Base-by-base conservation (phyloP, 768 basidiomycete genomes). In the Suillus plorans region DNA sequence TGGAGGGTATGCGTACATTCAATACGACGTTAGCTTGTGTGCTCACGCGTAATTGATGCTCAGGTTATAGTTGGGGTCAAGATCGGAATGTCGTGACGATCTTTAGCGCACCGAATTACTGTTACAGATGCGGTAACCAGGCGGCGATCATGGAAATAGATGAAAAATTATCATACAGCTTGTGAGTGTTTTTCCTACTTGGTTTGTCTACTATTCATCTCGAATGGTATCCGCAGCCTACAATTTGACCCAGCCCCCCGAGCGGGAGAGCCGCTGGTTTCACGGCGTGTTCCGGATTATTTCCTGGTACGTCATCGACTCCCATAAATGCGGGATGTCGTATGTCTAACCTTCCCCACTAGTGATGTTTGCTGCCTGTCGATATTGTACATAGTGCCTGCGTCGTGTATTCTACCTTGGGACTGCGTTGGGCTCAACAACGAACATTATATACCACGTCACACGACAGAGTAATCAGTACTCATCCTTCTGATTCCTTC, bases 61-160 rank as follows among this genome's bases (percentile, higher is more conserved):
- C 65, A 92, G 91, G 91, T 55, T 92, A 93, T 77, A 97, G 95
- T 76, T 99, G 97, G 97, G 95, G 95, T 65, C 97, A 99, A 80
- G 97, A 99, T 80, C 88, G 95, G 78, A 99, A 98, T 76, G 97
- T 99, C 28, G 97, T 99, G 69, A 99, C 97, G 50, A 98, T 99
- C 75, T 99, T 98, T 84, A 98, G 96, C 69, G 97, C 97, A 69
- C 97, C 97, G 50, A 99, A 99, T 81, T 99, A 98, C 79, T 99
- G 97, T 80, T 99, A 99, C 83, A 86, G 97, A 76, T 99, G 97
- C 76, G 97, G 97, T 62, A 99, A 99, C 78, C 97, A 99, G 74
- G 97, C 97, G 63, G 97, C 97, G 59, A 99, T 99, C 77, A 97
- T 99, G 89, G 97, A 99, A 79, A 97, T 99, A 78, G 97, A 99